These are phyloP conservation scores for Xylariomycetidae sp. DNA, from an alignment of 2,329 filamentous ascomycete genomes.

Conservation along the genomic window DNA sequence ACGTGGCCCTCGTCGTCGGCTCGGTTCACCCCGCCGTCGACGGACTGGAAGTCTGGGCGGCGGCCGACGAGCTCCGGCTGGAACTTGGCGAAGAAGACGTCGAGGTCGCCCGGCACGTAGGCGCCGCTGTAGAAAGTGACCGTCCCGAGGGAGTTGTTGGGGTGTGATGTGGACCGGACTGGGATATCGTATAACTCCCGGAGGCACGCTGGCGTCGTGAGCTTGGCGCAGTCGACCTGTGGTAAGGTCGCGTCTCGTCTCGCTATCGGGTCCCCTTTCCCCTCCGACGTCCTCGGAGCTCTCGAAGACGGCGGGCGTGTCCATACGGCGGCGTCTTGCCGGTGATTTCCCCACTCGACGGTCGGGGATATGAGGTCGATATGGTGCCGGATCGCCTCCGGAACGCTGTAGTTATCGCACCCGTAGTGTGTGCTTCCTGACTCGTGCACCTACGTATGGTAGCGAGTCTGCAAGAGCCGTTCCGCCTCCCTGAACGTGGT, in stretches of 20 bases:
- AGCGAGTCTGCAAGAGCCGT: background rate
- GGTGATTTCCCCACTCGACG: background rate
- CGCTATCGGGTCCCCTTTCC: background rate
- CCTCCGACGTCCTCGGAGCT: background rate
- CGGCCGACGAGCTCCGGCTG: background rate
- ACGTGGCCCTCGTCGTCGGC: conserved; percentile 1
- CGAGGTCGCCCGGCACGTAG: background rate
- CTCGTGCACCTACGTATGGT: background rate
- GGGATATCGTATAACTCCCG: background rate
- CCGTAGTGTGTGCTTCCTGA: background rate
- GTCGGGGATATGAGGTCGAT: too few species aligned
- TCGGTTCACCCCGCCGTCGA: conserved; percentile 6
- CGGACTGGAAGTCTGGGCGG: conserved; percentile 26
- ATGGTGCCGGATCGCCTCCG: too few species aligned
- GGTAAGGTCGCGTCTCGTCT: background rate
- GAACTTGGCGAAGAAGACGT: background rate
- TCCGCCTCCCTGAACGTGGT: background rate
- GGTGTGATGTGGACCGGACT: background rate
- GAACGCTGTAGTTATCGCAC: background rate
- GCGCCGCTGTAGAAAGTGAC: background rate
- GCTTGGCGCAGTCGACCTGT: background rate
- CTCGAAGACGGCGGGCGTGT: background rate
- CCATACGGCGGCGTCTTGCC: background rate
- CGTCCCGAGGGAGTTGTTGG: background rate
- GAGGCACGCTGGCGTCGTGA: background rate